Evolutionary conservation across 1,284 basidiomycete genomes (phyloP).

Genomic region (Marasmius oreades): DNA sequence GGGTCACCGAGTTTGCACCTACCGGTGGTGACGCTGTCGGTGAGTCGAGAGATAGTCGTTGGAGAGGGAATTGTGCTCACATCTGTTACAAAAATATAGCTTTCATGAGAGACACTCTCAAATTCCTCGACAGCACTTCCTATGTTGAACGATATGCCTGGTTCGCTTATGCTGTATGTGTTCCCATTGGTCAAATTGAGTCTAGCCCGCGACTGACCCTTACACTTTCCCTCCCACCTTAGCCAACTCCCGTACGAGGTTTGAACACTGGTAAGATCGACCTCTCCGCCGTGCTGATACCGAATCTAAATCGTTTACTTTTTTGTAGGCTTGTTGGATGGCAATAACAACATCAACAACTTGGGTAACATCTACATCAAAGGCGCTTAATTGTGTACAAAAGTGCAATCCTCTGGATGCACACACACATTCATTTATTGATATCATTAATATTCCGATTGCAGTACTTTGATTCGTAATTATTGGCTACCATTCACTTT

Average conservation of each 20-base stretch:
- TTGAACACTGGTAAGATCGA: not conserved
- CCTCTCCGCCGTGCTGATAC: not conserved
- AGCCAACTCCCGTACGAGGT: not conserved
- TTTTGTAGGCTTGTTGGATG: not conserved
- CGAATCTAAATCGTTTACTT: not conserved
- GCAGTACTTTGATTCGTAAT: no score
- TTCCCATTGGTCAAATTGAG: not conserved
- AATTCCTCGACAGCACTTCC: not conserved
- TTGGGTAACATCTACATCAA: slow-evolving; percentile 1
- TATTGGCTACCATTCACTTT: no score
- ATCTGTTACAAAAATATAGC: not conserved
- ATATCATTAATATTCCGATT: no score
- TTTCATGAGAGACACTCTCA: slow-evolving; percentile 1
- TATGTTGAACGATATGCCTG: slow-evolving; percentile 6
- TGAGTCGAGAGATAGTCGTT: slow-evolving; percentile 5
- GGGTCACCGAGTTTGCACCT: slow-evolving; percentile 13
- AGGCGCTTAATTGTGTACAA: not conserved
- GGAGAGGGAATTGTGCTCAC: not conserved
- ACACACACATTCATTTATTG: no score
- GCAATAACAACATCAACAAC: not conserved
- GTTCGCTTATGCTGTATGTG: slow-evolving; percentile 5
- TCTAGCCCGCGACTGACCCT: not conserved
- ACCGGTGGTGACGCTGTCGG: slow-evolving; percentile 4
- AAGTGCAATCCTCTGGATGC: no score
- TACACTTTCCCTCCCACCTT: not conserved